phyloP scores from a whole-genome alignment of 345 rosid genomes.

The Eutrema yunnanense region DNA sequence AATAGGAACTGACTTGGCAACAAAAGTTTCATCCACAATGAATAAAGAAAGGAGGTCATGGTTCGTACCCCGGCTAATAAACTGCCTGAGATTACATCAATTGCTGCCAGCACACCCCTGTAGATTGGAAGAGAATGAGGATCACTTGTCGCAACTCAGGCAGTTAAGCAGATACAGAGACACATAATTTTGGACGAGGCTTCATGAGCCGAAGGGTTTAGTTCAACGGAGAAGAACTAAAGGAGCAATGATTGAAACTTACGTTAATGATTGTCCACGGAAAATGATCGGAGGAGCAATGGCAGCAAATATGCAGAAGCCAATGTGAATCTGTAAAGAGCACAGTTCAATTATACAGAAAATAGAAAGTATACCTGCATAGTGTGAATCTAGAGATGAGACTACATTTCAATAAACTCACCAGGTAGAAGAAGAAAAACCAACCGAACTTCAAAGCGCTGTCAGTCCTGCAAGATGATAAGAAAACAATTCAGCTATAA shows the following conservation, averaged over 20 bases:
- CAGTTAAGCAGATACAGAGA: not conserved
- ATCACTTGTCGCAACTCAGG: not conserved
- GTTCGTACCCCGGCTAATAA: slow-evolving; percentile 76
- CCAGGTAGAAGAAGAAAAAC: slow-evolving; percentile 97
- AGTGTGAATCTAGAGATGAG: not conserved
- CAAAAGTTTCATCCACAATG: not conserved
- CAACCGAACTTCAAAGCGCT: slow-evolving; percentile 90
- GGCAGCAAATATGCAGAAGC: slow-evolving; percentile 93
- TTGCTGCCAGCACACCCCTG: slow-evolving; percentile 94
- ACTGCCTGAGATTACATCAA: slow-evolving; percentile 70
- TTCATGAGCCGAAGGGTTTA: not conserved
- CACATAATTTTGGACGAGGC: not conserved
- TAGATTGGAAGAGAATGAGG: not conserved
- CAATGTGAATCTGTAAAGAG: slow-evolving; percentile 70
- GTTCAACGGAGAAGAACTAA: not conserved
- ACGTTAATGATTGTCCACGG: slow-evolving; percentile 93
- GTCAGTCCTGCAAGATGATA: slow-evolving; percentile 72
- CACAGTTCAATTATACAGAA: not conserved
- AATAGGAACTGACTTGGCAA: not conserved
- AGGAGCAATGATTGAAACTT: slow-evolving; percentile 32
- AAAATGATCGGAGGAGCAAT: slow-evolving; percentile 96
- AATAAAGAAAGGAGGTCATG: not conserved
- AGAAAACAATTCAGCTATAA: not conserved
- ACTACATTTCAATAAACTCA: slow-evolving; percentile 32
- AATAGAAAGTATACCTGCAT: not conserved